Conservation (phyloP, 805 yeast genomes). For the Alloascoidea africana region DNA sequence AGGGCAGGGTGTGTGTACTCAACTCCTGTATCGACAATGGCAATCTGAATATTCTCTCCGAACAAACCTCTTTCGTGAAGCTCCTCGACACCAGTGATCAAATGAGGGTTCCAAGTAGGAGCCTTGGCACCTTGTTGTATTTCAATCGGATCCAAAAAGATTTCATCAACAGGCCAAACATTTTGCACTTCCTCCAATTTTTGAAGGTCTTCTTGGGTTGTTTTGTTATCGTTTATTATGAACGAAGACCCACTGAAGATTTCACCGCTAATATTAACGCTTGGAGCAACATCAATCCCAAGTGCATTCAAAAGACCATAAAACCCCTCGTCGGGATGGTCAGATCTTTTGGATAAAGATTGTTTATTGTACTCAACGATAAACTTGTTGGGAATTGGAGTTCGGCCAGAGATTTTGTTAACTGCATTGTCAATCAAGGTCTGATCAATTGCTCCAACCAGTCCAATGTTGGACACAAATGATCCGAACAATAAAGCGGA, state of each 20-base stretch:
- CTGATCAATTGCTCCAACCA: too few species aligned
- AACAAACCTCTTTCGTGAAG: conserved; percentile 7
- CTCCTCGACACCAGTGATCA: conserved; percentile 9
- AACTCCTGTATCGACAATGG: conserved; percentile 5
- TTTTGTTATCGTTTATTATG: neutral
- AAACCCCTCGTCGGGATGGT: too few species aligned
- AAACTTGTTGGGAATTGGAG: neutral
- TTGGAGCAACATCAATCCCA: neutral
- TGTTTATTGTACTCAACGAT: neutral
- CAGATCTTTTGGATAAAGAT: neutral
- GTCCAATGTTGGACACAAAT: too few species aligned
- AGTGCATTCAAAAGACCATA: neutral
- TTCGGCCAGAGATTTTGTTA: too few species aligned
- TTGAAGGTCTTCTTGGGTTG: conserved; percentile 2
- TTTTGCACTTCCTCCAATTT: conserved; percentile 3
- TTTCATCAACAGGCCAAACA: conserved; percentile 3
- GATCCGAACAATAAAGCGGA: too few species aligned
- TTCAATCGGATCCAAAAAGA: neutral
- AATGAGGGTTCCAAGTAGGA: conserved; percentile 10
- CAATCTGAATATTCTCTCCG: conserved; percentile 9
- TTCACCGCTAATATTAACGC: neutral
- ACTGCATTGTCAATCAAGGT: too few species aligned
- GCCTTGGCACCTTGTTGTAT: neutral
- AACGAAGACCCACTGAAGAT: conserved; percentile 3
- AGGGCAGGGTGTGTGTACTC: conserved; percentile 7